Base-by-base conservation (phyloP, 1,284 basidiomycete species). In the Ceratobasidium sp. region DNA sequence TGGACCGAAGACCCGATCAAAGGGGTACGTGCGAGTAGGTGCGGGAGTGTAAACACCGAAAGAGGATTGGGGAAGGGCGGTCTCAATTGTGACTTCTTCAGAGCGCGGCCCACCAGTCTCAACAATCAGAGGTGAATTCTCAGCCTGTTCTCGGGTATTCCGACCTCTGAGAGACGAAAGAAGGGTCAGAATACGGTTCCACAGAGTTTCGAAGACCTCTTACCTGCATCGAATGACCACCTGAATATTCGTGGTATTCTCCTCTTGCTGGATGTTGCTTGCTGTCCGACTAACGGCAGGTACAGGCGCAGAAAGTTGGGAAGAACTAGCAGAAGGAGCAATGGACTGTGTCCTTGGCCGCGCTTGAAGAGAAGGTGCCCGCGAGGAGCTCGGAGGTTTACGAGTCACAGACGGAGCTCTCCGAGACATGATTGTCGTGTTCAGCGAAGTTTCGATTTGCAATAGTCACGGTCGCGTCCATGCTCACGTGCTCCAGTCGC, bases 1-100 rank as follows among this genome's bases (percentile, higher is more conserved):
- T 28, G 97, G 96, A 1, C 98, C 97, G 86, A 98, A 98, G 12
- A 98, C 96, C 46, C 93, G 87, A 84, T 97, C 96, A 82, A 97
- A 98, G 0, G 94, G 92, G 84, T 98, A 98, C 1, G 94, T 96
- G 80, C 93, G 89, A 5, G 92, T 92, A 15, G 92, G 91, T 52
- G 92, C 88, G 46, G 90, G 86, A 12, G 90, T 91, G 81, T 82
- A 77, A 61, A 94, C 86, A 78, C 93, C 81, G 40, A 96, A 84
- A 78, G 88, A 91, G 15, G 91, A 91, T 20, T 88, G 84, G 1
- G 91, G 92, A 10, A 88, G 83, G 5, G 90, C 89, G 0, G 93
- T 93, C 84, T 96, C 94, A 82, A 97, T 92, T 9, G 92, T 93
- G 71, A 97, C 88, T 59, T 93, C 89, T 80, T 91, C 91, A 75